Evolutionary conservation across 768 basidiomycete genomes (phyloP).

Genomic region (Epithele typhae): DNA sequence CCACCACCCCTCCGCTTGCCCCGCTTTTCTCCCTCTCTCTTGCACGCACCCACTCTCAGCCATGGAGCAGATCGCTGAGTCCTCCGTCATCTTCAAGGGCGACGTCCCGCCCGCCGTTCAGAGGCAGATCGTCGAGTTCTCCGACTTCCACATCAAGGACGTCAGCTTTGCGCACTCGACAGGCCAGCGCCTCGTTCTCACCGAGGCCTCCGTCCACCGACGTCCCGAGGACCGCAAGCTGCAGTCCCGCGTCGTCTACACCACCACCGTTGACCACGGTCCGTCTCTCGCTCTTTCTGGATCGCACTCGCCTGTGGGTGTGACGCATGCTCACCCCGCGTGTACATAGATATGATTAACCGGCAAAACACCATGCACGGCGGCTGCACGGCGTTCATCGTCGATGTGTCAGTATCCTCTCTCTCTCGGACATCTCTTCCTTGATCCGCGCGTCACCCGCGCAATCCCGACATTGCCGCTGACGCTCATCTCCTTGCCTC

Average conservation of each 20-base stretch:
- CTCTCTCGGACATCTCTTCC: not conserved
- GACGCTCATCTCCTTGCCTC: not conserved
- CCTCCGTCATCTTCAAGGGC: not conserved
- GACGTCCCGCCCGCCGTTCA: slow-evolving; percentile 1
- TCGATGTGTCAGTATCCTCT: slow-evolving; percentile 2
- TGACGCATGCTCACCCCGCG: not conserved
- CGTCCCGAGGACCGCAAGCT: slow-evolving; percentile 4
- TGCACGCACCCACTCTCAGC: too few species aligned
- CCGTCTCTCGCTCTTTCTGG: not conserved
- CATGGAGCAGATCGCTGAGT: too few species aligned
- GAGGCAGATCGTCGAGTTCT: slow-evolving; percentile 10
- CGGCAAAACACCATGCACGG: slow-evolving; percentile 1
- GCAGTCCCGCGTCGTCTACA: slow-evolving; percentile 2
- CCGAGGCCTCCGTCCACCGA: slow-evolving; percentile 1
- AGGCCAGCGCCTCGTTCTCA: slow-evolving; percentile 1
- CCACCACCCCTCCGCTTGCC: too few species aligned
- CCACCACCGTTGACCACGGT: slow-evolving; percentile 2
- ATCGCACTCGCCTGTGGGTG: not conserved
- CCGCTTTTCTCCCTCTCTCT: too few species aligned
- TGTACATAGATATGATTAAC: slow-evolving; percentile 3
- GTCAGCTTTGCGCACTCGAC: slow-evolving; percentile 3
- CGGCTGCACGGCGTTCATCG: slow-evolving; percentile 2
- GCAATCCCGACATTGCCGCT: not conserved
- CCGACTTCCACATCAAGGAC: slow-evolving; percentile 2
- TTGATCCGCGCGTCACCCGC: not conserved